Conservation (phyloP, 106 monocot species). For the Alisma plantagoaquatica region DNA sequence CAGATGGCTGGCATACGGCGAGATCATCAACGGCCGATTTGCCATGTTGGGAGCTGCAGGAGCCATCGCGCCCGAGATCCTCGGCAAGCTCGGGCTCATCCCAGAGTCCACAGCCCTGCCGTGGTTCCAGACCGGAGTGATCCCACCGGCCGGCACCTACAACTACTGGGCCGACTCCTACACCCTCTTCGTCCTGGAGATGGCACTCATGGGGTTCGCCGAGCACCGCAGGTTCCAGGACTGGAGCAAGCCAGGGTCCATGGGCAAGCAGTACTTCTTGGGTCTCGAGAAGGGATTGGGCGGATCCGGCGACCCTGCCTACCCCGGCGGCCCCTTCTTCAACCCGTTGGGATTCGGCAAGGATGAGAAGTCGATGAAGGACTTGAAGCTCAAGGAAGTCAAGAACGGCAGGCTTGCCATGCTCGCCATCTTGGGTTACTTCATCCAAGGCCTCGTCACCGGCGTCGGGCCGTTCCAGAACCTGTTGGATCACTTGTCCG, state of each 20-base stretch:
- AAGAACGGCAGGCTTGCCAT: conserved; percentile 98
- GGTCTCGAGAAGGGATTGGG: conserved; percentile 78
- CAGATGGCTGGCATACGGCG: conserved; percentile 86
- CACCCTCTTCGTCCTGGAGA: conserved; percentile 84
- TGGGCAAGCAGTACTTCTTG: conserved; percentile 92
- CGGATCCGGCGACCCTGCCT: conserved; percentile 74
- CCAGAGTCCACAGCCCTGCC: conserved; percentile 79
- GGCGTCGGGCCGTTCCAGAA: conserved; percentile 91
- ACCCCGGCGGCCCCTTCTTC: conserved; percentile 88
- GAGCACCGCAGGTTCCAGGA: conserved; percentile 96
- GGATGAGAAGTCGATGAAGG: conserved; percentile 81
- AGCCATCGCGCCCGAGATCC: conserved; percentile 68
- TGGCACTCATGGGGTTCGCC: conserved; percentile 94
- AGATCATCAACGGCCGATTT: conserved; percentile 79
- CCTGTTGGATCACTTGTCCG: conserved; percentile 82
- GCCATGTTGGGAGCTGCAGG: conserved; percentile 87
- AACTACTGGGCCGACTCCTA: conserved; percentile 91
- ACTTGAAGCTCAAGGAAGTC: conserved; percentile 93
- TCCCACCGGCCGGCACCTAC: conserved; percentile 93
- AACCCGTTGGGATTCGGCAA: conserved; percentile 94
- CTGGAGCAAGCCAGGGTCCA: conserved; percentile 84
- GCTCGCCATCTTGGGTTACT: conserved; percentile 76
- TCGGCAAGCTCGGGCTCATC: conserved; percentile 70
- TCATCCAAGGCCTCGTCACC: conserved; percentile 62
- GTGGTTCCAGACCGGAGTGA: conserved; percentile 94